These are phyloP conservation scores for Diaporthe australafricana DNA, from an alignment of 2,329 filamentous ascomycete genomes.

Conservation along the genomic window DNA sequence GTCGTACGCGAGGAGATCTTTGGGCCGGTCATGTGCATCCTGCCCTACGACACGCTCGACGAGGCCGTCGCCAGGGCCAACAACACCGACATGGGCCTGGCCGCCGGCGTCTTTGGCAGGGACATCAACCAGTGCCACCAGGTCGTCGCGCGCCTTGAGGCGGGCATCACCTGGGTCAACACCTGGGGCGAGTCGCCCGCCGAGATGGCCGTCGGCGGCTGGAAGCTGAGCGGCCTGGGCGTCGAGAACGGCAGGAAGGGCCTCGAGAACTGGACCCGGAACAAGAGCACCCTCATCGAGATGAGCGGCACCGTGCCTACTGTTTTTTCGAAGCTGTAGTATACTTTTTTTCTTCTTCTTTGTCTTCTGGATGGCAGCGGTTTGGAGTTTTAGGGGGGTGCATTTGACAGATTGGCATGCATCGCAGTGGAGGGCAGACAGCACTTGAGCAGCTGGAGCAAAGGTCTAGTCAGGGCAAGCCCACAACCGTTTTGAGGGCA, in stretches of 20 bases:
- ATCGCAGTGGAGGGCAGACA: not conserved
- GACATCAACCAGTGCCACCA: conserved; percentile 80
- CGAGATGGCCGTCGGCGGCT: conserved; percentile 92
- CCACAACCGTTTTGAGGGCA: no score
- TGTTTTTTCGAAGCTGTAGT: conserved; percentile 78
- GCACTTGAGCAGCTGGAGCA: no score
- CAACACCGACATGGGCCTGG: conserved; percentile 80
- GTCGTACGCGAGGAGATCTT: conserved; percentile 89
- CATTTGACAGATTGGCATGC: not conserved
- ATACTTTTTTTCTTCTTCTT: not conserved
- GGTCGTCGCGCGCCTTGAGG: conserved; percentile 77
- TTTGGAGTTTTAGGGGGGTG: not conserved
- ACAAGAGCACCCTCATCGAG: conserved; percentile 90
- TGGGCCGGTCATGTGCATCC: conserved; percentile 85
- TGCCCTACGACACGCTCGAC: conserved; percentile 77
- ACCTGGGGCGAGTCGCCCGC: conserved; percentile 93
- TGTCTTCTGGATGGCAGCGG: not conserved
- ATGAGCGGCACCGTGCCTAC: conserved; percentile 78
- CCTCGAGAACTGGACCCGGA: conserved; percentile 84
- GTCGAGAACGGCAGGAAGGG: conserved; percentile 87
- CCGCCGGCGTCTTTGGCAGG: conserved; percentile 84
- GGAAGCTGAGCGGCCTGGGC: conserved; percentile 90
- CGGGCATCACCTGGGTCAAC: conserved; percentile 92
- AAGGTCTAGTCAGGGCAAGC: no score
- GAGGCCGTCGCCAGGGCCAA: conserved; percentile 81